phyloP scores from a whole-genome alignment of 306 rosid species.

The Inga laurina region DNA sequence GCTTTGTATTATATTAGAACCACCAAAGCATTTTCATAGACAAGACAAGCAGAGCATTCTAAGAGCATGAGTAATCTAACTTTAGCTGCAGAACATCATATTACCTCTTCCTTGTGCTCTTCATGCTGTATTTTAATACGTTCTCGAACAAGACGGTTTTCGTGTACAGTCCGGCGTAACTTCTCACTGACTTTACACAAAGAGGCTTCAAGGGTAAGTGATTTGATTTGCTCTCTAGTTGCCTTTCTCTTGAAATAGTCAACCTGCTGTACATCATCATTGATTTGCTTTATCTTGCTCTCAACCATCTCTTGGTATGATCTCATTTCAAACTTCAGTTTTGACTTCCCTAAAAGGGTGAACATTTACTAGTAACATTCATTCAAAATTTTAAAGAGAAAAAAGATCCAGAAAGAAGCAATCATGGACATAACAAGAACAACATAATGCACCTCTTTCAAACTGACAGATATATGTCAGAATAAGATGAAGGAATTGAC shows the following conservation, averaged over 20 bases:
- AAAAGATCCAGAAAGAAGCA: not conserved
- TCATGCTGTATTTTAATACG: slow-evolving; percentile 42
- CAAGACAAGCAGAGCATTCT: slow-evolving; percentile 13
- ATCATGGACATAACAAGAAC: not conserved
- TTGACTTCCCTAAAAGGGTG: slow-evolving; percentile 37
- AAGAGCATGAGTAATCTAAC: slow-evolving; percentile 1
- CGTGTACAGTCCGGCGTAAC: slow-evolving; percentile 38
- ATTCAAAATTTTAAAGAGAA: slow-evolving; percentile 4
- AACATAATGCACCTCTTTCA: not conserved
- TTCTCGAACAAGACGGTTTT: slow-evolving; percentile 41
- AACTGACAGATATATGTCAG: not conserved
- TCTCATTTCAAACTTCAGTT: slow-evolving; percentile 45
- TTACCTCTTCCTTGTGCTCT: slow-evolving; percentile 56
- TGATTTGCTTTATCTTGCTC: slow-evolving; percentile 45
- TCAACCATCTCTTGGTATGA: slow-evolving; percentile 57
- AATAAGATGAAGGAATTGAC: slow-evolving; percentile 7
- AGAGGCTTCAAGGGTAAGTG: slow-evolving; percentile 39
- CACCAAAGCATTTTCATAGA: not conserved
- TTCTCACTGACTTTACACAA: slow-evolving; percentile 39
- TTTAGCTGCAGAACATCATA: slow-evolving; percentile 26
- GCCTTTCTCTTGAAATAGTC: slow-evolving; percentile 38
- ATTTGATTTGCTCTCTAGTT: slow-evolving; percentile 40
- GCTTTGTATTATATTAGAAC: slow-evolving; percentile 2
- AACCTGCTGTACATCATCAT: slow-evolving; percentile 44
- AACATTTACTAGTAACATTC: slow-evolving; percentile 5